A percentile compares a stretch with the other conserved stretches of the same genome.
These are phyloP conservation scores for Wickerhamomyces pijperi DNA, from an alignment of 805 yeast genomes.

Conservation along the genomic window DNA sequence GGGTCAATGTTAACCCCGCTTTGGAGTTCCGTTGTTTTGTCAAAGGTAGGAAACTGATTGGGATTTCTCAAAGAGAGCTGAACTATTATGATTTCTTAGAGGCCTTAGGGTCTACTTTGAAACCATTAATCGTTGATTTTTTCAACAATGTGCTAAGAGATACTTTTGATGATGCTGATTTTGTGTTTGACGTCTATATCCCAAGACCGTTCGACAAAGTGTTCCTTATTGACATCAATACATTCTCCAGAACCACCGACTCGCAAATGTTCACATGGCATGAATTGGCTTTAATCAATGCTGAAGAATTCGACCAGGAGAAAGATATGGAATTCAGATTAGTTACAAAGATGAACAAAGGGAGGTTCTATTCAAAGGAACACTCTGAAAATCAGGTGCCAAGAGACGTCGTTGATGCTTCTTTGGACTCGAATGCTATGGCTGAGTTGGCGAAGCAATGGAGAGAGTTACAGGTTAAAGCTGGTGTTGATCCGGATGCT, in stretches of 20 bases:
- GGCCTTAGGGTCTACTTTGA: slow-evolving; percentile 36
- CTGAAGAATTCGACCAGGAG: slow-evolving; percentile 17
- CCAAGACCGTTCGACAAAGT: slow-evolving; percentile 63
- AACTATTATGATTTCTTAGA: slow-evolving; percentile 67
- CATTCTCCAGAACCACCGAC: slow-evolving; percentile 72
- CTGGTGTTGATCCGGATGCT: slow-evolving; percentile 3
- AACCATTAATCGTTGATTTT: slow-evolving; percentile 40
- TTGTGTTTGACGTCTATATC: slow-evolving; percentile 72
- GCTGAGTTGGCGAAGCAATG: slow-evolving; percentile 57
- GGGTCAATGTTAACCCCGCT: slow-evolving; percentile 81
- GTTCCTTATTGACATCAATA: slow-evolving; percentile 76
- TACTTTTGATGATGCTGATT: slow-evolving; percentile 41
- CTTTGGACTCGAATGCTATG: slow-evolving; percentile 56
- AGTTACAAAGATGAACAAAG: slow-evolving; percentile 56
- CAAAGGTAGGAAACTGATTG: slow-evolving; percentile 49
- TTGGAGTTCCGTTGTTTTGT: slow-evolving; percentile 87
- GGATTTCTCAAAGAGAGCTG: slow-evolving; percentile 76
- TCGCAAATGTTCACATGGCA: slow-evolving; percentile 76
- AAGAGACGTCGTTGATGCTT: slow-evolving; percentile 78
- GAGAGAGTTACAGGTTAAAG: slow-evolving; percentile 28
- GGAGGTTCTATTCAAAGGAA: slow-evolving; percentile 69
- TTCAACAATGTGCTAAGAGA: slow-evolving; percentile 35
- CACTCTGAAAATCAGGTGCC: slow-evolving; percentile 92
- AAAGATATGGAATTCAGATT: slow-evolving; percentile 46
- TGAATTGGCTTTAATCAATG: slow-evolving; percentile 39